Evolutionary conservation across 2,329 filamentous ascomycete genomes (phyloP).

Genomic region (Pochonia chlamydosporia): DNA sequence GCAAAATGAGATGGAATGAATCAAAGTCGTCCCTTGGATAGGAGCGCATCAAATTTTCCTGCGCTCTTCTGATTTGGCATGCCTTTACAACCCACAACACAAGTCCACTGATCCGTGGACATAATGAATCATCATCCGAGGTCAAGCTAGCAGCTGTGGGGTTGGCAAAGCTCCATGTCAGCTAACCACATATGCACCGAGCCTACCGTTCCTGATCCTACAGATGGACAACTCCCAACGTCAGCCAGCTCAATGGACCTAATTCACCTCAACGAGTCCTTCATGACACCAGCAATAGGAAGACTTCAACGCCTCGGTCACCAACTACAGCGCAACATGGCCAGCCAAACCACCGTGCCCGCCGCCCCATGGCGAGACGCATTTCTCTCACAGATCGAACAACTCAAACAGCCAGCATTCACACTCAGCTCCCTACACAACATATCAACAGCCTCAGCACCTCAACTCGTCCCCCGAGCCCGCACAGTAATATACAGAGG

Average conservation of each 20-base stretch:
- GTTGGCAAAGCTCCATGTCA: neutral
- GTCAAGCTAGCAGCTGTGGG: neutral
- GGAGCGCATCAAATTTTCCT: too few species aligned
- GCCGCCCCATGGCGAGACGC: conserved; percentile 48
- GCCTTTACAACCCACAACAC: too few species aligned
- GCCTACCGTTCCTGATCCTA: too few species aligned
- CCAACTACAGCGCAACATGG: conserved; percentile 23
- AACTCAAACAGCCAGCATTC: conserved; percentile 44
- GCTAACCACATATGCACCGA: too few species aligned
- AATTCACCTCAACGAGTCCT: neutral
- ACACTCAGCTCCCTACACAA: conserved; percentile 44
- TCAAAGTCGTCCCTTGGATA: too few species aligned
- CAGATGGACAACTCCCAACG: too few species aligned
- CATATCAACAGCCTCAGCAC: conserved; percentile 30
- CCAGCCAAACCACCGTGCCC: conserved; percentile 11
- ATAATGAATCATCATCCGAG: conserved; percentile 1
- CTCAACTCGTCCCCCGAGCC: conserved; percentile 49
- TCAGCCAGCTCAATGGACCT: neutral
- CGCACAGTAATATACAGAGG: conserved; percentile 82
- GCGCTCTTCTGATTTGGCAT: too few species aligned
- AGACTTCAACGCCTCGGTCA: conserved; percentile 7
- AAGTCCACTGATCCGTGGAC: too few species aligned
- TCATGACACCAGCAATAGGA: neutral
- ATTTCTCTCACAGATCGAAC: conserved; percentile 45
- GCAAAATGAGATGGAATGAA: too few species aligned